Conservation (phyloP, 257 asterid genomes). For the Lavandula angustifolia region DNA sequence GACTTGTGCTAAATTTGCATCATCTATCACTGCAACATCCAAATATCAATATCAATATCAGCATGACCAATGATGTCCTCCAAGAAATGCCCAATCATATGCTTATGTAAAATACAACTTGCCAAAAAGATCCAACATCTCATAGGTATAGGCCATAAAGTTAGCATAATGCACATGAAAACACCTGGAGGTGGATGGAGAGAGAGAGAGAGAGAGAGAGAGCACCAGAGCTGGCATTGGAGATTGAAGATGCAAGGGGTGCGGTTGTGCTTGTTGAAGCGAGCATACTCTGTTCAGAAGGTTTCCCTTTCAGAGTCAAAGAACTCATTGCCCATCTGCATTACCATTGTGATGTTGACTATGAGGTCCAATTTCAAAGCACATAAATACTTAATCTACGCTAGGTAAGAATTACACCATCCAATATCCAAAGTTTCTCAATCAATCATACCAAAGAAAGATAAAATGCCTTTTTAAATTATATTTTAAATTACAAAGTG, state of each 20-base stretch:
- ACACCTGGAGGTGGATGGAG: neutral
- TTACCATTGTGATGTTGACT: conserved; percentile 26
- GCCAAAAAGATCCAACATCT: neutral
- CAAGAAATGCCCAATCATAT: conserved; percentile 21
- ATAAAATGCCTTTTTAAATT: no score
- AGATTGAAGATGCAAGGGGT: conserved; percentile 55
- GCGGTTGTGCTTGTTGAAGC: conserved; percentile 59
- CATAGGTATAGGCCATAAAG: neutral
- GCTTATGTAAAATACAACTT: conserved; percentile 1
- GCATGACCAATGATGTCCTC: conserved; percentile 6
- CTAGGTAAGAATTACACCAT: neutral
- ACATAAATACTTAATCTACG: no score
- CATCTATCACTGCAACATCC: conserved; percentile 49
- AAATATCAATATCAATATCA: conserved; percentile 36
- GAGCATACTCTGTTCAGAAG: conserved; percentile 62
- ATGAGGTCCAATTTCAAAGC: conserved; percentile 12
- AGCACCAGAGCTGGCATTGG: conserved; percentile 67
- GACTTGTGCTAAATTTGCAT: conserved; percentile 49
- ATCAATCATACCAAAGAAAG: conserved; percentile 9
- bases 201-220: neutral
- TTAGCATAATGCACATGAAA: neutral
- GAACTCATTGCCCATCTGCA: conserved; percentile 99
- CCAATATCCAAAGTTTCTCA: no score
- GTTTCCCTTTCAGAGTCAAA: conserved; percentile 85
- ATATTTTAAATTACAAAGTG: conserved; percentile 6